Percentiles rank a stretch among this genome's conserved stretches.
Evolutionary conservation across 306 rosid species (phyloP).

Genomic region (Delonix regia): DNA sequence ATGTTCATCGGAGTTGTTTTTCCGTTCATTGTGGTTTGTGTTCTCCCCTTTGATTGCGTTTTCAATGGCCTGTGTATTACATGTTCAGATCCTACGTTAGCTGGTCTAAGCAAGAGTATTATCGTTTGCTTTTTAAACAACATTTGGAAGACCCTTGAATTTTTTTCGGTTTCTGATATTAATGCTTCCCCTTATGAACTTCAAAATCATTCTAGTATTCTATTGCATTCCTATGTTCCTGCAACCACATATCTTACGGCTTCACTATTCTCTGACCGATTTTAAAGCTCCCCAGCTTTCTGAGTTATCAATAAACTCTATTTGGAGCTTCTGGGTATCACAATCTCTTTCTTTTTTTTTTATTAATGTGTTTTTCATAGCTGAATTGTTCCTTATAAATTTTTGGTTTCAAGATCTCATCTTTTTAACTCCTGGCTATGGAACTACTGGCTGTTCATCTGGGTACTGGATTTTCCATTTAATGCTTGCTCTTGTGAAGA

Average conservation of each 20-base stretch:
- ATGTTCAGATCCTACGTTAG: no score
- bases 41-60: no score
- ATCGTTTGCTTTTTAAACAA: no score
- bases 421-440: background rate
- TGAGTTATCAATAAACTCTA: background rate
- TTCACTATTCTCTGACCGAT: background rate
- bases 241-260: background rate
- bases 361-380: background rate
- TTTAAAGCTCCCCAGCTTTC: background rate
- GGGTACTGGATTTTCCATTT: background rate
- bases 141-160: background rate
- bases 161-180: conserved; percentile 47
- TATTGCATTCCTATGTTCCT: background rate
- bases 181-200: background rate
- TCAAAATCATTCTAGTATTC: background rate
- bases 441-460: background rate
- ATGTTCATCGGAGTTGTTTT: no score
- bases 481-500: background rate
- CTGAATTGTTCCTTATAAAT: background rate
- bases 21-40: no score
- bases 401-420: background rate
- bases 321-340: background rate
- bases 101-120: no score
- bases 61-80: no score
- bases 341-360: background rate